These are phyloP conservation scores for Hygrophila difformis DNA, from an alignment of 257 asterid genomes.

Conservation along the genomic window DNA sequence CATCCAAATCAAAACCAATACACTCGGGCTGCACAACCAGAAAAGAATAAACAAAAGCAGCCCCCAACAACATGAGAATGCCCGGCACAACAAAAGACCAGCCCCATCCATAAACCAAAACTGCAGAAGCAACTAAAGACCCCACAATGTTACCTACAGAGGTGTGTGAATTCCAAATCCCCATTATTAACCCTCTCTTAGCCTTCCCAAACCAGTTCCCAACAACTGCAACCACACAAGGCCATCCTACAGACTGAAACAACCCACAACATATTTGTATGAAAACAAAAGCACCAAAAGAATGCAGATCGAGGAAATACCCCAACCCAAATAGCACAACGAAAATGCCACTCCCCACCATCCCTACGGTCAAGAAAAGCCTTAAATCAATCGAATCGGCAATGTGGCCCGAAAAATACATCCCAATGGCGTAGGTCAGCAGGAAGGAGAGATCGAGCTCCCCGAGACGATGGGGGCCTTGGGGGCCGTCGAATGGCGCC, in stretches of 20 bases:
- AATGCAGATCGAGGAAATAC: slow-evolving; percentile 69
- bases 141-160: slow-evolving; percentile 85
- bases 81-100: slow-evolving; percentile 94
- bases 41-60: slow-evolving; percentile 44
- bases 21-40: slow-evolving; percentile 65
- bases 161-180: slow-evolving; percentile 83
- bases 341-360: slow-evolving; percentile 78
- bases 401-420: slow-evolving; percentile 82
- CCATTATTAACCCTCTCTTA: slow-evolving; percentile 85
- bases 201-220: slow-evolving; percentile 92
- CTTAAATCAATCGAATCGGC: slow-evolving; percentile 75
- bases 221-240: slow-evolving; percentile 86
- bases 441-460: slow-evolving; percentile 89
- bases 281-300: slow-evolving; percentile 38
- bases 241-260: slow-evolving; percentile 94
- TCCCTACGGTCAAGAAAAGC: slow-evolving; percentile 63
- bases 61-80: slow-evolving; percentile 34
- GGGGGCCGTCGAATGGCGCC: slow-evolving; percentile 74
- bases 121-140: slow-evolving; percentile 79
- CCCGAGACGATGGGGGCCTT: slow-evolving; percentile 88
- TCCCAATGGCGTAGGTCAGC: slow-evolving; percentile 65
- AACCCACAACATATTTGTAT: slow-evolving; percentile 80
- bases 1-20: slow-evolving; percentile 54
- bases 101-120: slow-evolving; percentile 86
- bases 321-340: slow-evolving; percentile 67